Conservation (phyloP, 1,284 basidiomycete genomes). For the Leccinum fallax region DNA sequence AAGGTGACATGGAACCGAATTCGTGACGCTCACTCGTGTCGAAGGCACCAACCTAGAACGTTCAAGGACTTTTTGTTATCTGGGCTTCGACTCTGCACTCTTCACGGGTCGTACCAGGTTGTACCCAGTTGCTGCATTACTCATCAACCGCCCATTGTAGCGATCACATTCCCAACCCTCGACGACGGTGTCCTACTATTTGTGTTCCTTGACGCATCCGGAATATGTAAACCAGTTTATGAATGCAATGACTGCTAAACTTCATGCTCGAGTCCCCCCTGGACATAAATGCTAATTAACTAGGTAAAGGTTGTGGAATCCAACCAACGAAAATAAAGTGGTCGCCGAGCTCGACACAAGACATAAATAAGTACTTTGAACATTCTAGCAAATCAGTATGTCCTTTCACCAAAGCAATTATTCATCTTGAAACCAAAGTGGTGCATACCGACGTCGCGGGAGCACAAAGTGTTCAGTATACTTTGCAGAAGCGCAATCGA, state of each 20-base stretch:
- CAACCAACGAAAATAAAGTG: constrained; percentile 12
- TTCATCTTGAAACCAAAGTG: constrained; percentile 1
- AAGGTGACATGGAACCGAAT: constrained; percentile 31
- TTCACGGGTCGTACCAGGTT: constrained; percentile 7
- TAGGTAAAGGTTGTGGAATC: neutral
- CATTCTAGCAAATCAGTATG: constrained; percentile 1
- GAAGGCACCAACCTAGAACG: constrained; percentile 9
- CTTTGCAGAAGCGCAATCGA: neutral
- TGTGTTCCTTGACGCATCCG: constrained; percentile 1
- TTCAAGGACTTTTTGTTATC: constrained; percentile 15
- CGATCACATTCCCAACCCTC: constrained; percentile 17
- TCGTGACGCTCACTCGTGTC: constrained; percentile 18
- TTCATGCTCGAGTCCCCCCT: neutral
- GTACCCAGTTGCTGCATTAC: constrained; percentile 25
- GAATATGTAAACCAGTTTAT: constrained; percentile 11
- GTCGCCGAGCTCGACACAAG: neutral
- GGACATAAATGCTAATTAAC: neutral
- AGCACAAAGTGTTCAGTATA: neutral
- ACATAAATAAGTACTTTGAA: constrained; percentile 12
- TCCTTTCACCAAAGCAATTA: neutral
- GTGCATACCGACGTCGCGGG: neutral
- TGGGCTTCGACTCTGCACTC: constrained; percentile 5
- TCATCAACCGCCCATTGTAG: constrained; percentile 23
- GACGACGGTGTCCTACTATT: constrained; percentile 7
- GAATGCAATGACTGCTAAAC: constrained; percentile 4